Conservation (phyloP, 352 stramenopile species). For the Pythium sukuiense region DNA sequence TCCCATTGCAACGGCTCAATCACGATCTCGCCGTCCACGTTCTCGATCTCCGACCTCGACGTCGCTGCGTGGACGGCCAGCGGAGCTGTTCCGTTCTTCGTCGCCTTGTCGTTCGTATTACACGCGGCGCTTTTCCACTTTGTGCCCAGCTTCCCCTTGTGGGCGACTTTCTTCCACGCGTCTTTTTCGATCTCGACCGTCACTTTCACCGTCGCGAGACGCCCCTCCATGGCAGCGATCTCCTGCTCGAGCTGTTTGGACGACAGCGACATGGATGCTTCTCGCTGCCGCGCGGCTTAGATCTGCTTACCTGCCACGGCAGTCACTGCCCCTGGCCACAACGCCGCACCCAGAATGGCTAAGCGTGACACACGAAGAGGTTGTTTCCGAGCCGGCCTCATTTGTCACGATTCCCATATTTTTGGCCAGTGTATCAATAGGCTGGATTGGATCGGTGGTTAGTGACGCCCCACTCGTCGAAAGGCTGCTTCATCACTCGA, state of each 20-base stretch:
- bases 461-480: constrained; percentile 21
- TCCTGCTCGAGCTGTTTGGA: constrained; percentile 55
- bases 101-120: neutral
- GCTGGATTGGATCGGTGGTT: too few species aligned
- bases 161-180: constrained; percentile 52
- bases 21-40: constrained; percentile 18
- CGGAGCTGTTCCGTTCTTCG: neutral
- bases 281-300: neutral
- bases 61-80: neutral
- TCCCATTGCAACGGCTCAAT: constrained; percentile 50
- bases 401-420: neutral
- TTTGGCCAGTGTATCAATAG: neutral
- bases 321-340: too few species aligned
- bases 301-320: too few species aligned
- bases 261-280: constrained; percentile 36
- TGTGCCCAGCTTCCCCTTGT: constrained; percentile 48
- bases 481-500: constrained; percentile 53
- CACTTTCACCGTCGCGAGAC: constrained; percentile 54
- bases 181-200: constrained; percentile 50
- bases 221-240: constrained; percentile 59
- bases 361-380: neutral
- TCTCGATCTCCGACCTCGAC: constrained; percentile 17
- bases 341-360: too few species aligned
- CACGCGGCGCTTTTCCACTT: constrained; percentile 62
- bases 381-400: neutral